Base-by-base conservation (phyloP, 1,284 basidiomycete genomes). In the Tetrapyrgos nigripes region DNA sequence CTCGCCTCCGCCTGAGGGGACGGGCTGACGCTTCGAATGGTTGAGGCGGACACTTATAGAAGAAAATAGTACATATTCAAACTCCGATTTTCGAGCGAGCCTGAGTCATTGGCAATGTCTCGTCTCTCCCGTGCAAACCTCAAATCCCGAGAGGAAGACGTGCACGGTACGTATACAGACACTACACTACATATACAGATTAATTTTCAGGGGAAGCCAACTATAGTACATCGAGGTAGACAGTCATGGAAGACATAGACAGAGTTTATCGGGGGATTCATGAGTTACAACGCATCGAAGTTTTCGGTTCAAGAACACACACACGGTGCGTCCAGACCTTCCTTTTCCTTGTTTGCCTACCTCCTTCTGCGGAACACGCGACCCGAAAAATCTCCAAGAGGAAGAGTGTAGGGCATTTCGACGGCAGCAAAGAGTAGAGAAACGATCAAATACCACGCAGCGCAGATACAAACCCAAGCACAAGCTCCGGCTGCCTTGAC, bases 81-180 rank as follows among this genome's bases (percentile, higher is more conserved):
- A n/a, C 73, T 28, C 49, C 55, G 59, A n/a, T n/a, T n/a, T n/a
- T n/a, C n/a, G n/a, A n/a, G n/a, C 8, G 8, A 14, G 14, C 14
- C 31, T 8, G 31, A 8, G 31, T 8, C 8, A 8, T 8, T 14
- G 31, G 8, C 31, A 14, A 84, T 85, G 80, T 86, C 84, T 19
- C 81, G 86, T 53, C 73, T 85, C 14, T 90, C 89, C 27, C 78
- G 83, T 21, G 78, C 82, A 40, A 83, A 84, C 33, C 61, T 82
- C 33, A 81, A 84, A 66, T 80, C 83, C 1, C 75, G 90, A 59
- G 88, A 91, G 33, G n/a, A n/a, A n/a, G n/a, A n/a, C n/a, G n/a
- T n/a, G n/a, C n/a, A n/a, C n/a, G n/a, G n/a, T n/a, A n/a, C n/a
- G n/a, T n/a, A n/a, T n/a, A n/a, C n/a, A n/a, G n/a, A n/a, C n/a